Evolutionary conservation across 805 yeast genomes (phyloP).

Genomic region (Candida argentea): DNA sequence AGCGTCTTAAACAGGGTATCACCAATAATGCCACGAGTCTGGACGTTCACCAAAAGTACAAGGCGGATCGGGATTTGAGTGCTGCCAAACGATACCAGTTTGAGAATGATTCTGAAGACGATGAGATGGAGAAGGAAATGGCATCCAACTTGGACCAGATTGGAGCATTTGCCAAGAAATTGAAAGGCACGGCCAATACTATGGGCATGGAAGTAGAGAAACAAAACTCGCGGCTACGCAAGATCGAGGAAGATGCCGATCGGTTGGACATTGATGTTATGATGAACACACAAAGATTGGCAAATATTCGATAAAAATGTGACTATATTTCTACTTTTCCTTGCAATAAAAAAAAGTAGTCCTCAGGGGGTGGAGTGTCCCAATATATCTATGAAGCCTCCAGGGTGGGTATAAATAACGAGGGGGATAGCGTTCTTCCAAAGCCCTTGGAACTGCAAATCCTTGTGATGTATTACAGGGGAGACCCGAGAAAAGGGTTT

Average conservation of each 20-base stretch:
- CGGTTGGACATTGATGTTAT: slow-evolving; percentile 76
- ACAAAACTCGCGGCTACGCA: slow-evolving; percentile 65
- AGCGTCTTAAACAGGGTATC: slow-evolving; percentile 56
- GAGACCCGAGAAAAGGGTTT: too few species aligned
- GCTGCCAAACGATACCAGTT: slow-evolving; percentile 67
- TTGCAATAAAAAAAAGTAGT: too few species aligned
- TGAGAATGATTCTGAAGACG: slow-evolving; percentile 89
- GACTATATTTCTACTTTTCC: too few species aligned
- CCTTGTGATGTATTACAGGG: too few species aligned
- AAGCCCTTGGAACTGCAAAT: too few species aligned
- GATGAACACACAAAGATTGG: slow-evolving; percentile 59
- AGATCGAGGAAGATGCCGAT: slow-evolving; percentile 79
- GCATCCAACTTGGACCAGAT: slow-evolving; percentile 78
- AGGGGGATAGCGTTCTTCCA: too few species aligned
- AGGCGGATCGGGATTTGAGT: slow-evolving; percentile 40
- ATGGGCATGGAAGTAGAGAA: slow-evolving; percentile 69
- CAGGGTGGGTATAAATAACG: too few species aligned
- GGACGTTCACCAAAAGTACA: slow-evolving; percentile 36
- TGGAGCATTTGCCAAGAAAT: slow-evolving; percentile 52
- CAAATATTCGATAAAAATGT: slow-evolving; percentile 34
- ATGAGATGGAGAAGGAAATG: slow-evolving; percentile 81
- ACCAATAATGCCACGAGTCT: slow-evolving; percentile 27
- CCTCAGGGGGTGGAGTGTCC: too few species aligned
- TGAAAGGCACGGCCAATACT: slow-evolving; percentile 62
- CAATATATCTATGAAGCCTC: too few species aligned